A percentile compares a stretch with the other conserved stretches of the same genome.
Evolutionary conservation across 2,329 filamentous ascomycete species (phyloP).

Genomic region (Coniochaeta prunicola): DNA sequence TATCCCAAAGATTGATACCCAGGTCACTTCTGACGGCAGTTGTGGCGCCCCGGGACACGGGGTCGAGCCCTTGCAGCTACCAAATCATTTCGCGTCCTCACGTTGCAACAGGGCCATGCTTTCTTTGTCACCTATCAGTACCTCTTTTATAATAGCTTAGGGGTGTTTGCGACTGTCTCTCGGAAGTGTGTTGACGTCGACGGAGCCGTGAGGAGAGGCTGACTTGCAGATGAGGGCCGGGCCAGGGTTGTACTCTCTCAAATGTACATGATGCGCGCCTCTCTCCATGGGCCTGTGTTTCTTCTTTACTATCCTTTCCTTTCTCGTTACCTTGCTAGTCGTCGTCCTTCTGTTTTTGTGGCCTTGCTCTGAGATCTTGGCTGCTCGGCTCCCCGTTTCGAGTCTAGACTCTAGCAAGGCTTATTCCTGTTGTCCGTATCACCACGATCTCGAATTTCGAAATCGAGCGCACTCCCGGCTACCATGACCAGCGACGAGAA

Average conservation of each 20-base stretch:
- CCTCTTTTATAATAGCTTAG: neutral
- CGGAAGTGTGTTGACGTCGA: neutral
- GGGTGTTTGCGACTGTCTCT: neutral
- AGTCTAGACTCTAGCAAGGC: neutral
- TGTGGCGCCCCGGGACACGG: neutral
- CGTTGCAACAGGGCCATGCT: neutral
- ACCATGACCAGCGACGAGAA: slow-evolving; percentile 4
- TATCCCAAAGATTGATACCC: neutral
- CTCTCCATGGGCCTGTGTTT: neutral
- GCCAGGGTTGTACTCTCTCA: neutral
- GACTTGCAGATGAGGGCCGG: slow-evolving; percentile 1
- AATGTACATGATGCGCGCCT: neutral
- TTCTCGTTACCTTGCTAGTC: neutral
- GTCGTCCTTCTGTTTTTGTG: neutral
- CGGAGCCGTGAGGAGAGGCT: neutral
- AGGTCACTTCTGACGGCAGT: slow-evolving; percentile 1
- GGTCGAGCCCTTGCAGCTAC: neutral
- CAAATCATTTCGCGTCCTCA: neutral
- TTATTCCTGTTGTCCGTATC: neutral
- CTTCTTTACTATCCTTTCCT: neutral
- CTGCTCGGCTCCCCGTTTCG: neutral
- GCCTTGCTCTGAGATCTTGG: neutral
- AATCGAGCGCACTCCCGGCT: neutral
- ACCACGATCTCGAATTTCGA: neutral
- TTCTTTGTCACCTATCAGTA: slow-evolving; percentile 3